Evolutionary conservation across 305 asterid genomes (phyloP), one percentile per base, ranked within the genome.

Genomic region (Rubia balearica): DNA sequence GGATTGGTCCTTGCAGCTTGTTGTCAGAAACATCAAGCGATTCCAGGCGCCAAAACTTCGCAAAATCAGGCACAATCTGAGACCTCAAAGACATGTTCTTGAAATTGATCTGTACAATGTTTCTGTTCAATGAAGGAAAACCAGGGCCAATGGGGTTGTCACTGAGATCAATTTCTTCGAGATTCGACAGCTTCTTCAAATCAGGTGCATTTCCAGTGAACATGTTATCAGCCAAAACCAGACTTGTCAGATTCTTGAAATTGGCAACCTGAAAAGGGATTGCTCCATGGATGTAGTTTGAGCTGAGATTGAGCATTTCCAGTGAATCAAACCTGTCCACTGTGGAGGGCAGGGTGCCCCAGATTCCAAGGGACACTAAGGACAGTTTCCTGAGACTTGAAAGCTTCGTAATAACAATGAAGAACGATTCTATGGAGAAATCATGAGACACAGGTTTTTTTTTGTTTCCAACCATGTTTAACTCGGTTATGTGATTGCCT

Each of bases 341-440:
- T 61, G 92, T 95, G 7, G 76, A 77, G 0, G 99, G 97, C 8
- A 95, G 81, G 49, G 89, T 78, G 38, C 99, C 99, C 96, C 97
- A 90, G 41, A 95, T 40, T 2, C 99, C 99, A 9, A 95, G 49
- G 8, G 91, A 83, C 38, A 95, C 94, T 7, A 95, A 65, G 2
- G 98, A 83, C 41, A 95, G 74, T 77, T 77, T 90, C 73, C 83
- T 81, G 60, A 95, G 73, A 41, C 46, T 72, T 19, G 92, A 78
- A 45, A 94, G 97, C 79, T 94, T 91, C 5, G 99, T 94, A n/a
- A 94, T 51, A 19, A 87, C 86, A 59, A 98, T 91, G 84, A 95
- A 86, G 85, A 95, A 91, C 30, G 98, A 91, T 13, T 91, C 99
- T 8, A 81, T 71, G 11, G 95, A 87, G 80, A 95, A 95, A 55